phyloP scores from a whole-genome alignment of 2,329 filamentous ascomycete genomes.

The Beauveria scarabaeidicola region DNA sequence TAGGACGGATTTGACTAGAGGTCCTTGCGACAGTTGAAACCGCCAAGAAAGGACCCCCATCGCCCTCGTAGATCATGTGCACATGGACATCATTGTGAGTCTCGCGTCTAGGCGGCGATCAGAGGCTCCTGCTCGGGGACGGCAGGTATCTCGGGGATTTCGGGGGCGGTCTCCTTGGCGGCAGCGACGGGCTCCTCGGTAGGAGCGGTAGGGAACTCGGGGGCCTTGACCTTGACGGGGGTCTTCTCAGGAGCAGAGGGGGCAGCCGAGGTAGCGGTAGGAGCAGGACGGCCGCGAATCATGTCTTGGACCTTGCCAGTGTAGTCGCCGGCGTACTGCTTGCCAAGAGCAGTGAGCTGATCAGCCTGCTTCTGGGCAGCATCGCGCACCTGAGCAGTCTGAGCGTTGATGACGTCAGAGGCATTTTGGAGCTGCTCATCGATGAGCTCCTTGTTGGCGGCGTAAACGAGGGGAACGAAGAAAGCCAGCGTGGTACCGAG shows the following conservation, averaged over 20 bases:
- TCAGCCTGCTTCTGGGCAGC: slow-evolving; percentile 57
- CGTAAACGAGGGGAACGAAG: slow-evolving; percentile 55
- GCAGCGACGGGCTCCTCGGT: slow-evolving; percentile 25
- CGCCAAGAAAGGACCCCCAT: neutral
- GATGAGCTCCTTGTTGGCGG: slow-evolving; percentile 60
- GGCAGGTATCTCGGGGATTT: slow-evolving; percentile 16
- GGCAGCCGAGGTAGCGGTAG: slow-evolving; percentile 31
- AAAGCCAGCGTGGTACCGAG: slow-evolving; percentile 52
- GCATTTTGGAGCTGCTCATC: slow-evolving; percentile 53
- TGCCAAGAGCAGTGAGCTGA: slow-evolving; percentile 53
- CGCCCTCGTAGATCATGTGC: slow-evolving; percentile 8
- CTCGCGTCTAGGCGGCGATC: slow-evolving; percentile 15
- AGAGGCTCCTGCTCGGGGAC: slow-evolving; percentile 21
- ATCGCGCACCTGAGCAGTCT: slow-evolving; percentile 54
- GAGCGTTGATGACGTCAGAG: slow-evolving; percentile 49
- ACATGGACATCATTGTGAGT: slow-evolving; percentile 9
- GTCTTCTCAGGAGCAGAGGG: slow-evolving; percentile 18
- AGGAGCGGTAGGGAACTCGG: slow-evolving; percentile 29
- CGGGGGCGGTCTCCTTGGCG: slow-evolving; percentile 16
- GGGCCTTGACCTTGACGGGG: slow-evolving; percentile 18
- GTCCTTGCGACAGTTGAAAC: neutral
- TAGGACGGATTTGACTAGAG: slow-evolving; percentile 5
- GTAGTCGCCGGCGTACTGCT: slow-evolving; percentile 61
- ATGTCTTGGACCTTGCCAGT: slow-evolving; percentile 59
- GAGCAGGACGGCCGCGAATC: slow-evolving; percentile 41